A percentile compares a stretch with the other conserved stretches of the same genome.
These are phyloP conservation scores for Cicer pinnatifidum DNA, from an alignment of 306 rosid species.

Conservation along the genomic window DNA sequence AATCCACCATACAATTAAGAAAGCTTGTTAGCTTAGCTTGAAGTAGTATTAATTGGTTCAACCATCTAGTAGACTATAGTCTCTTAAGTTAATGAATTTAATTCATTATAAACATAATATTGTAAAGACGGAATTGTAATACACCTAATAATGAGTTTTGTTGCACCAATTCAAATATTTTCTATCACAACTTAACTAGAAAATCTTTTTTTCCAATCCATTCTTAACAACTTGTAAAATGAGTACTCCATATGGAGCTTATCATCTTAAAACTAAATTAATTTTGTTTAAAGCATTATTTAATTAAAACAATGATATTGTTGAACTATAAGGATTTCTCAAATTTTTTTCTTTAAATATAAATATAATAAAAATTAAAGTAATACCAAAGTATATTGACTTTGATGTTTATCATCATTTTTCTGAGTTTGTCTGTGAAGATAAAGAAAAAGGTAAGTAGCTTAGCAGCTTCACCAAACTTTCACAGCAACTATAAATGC, in stretches of 20 bases:
- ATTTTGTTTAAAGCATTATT: no score
- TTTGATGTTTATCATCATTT: neutral
- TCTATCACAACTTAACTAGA: neutral
- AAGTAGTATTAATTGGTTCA: constrained; percentile 11
- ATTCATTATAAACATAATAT: neutral
- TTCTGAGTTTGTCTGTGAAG: constrained; percentile 7
- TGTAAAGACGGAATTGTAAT: neutral
- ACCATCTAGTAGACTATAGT: constrained; percentile 24
- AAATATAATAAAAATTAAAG: neutral
- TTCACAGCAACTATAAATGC: constrained; percentile 56
- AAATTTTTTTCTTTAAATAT: no score
- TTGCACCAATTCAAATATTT: constrained; percentile 41
- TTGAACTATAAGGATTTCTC: no score
- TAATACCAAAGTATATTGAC: constrained; percentile 9
- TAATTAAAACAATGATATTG: no score
- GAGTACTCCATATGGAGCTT: no score
- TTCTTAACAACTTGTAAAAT: constrained; percentile 1
- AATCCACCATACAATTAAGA: neutral
- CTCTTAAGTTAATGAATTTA: neutral
- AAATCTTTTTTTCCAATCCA: neutral
- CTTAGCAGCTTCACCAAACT: constrained; percentile 52
- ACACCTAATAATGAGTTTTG: constrained; percentile 29
- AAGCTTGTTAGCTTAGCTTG: neutral
- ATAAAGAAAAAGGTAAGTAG: neutral
- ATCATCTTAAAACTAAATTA: no score